Percentiles rank a stretch among this genome's conserved stretches.
Evolutionary conservation across 495 filamentous ascomycete genomes (phyloP).

Genomic region (Daldinia loculata): DNA sequence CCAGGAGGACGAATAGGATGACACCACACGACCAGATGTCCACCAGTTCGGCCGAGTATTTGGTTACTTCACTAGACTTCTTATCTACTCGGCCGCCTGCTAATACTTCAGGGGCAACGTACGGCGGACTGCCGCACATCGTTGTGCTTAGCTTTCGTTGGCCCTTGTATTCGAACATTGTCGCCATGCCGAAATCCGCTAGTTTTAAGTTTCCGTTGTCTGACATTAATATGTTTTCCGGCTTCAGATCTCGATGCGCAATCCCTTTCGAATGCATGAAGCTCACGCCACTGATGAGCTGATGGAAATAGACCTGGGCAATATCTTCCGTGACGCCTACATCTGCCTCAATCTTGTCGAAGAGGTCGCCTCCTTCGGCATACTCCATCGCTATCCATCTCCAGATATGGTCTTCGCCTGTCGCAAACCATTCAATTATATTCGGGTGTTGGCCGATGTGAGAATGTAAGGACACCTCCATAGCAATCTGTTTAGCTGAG

Average conservation of each 20-base stretch:
- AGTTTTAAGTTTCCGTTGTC: slow-evolving; percentile 89
- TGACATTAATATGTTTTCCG: slow-evolving; percentile 87
- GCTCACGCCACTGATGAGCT: slow-evolving; percentile 87
- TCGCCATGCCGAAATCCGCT: slow-evolving; percentile 95
- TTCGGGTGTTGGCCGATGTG: slow-evolving; percentile 89
- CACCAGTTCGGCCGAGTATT: slow-evolving; percentile 83
- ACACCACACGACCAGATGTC: slow-evolving; percentile 99
- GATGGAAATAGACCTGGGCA: slow-evolving; percentile 94
- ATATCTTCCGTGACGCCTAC: slow-evolving; percentile 91
- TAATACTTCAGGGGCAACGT: slow-evolving; percentile 95
- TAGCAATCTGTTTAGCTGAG: slow-evolving; percentile 82
- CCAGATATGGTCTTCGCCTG: slow-evolving; percentile 89
- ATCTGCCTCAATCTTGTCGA: slow-evolving; percentile 99
- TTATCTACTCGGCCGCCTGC: slow-evolving; percentile 54
- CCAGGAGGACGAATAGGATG: slow-evolving; percentile 92
- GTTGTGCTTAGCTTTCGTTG: slow-evolving; percentile 79
- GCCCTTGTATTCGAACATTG: slow-evolving; percentile 90
- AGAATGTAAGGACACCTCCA: slow-evolving; percentile 88
- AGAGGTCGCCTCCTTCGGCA: slow-evolving; percentile 94
- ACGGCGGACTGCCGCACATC: slow-evolving; percentile 95
- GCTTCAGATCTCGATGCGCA: slow-evolving; percentile 89
- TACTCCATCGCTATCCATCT: slow-evolving; percentile 98
- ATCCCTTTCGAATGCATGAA: slow-evolving; percentile 96
- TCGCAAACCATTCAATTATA: slow-evolving; percentile 89
- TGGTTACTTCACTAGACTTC: slow-evolving; percentile 61